Base-by-base conservation (phyloP, 805 yeast species). In the Lipomyces starkeyi region DNA sequence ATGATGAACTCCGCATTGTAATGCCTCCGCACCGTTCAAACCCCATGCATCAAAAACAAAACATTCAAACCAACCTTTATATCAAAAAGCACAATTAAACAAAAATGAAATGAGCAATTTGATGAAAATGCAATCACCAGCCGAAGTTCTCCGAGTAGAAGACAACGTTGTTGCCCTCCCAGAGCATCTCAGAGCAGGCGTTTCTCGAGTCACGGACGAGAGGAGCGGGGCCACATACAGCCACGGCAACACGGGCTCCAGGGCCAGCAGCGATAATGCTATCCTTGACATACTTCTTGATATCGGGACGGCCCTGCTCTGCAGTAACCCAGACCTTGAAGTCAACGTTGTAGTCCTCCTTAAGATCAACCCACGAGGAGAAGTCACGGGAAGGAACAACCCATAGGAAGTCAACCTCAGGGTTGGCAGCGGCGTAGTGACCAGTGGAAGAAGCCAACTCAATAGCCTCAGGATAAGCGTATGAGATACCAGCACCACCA, bases 401-500 rank as follows among this genome's bases (percentile, higher is more conserved):
- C 78, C 78, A 76, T 58, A 76, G 61, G 62, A 76, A 74, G 62
- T 70, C 69, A 49, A 76, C 70, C 52, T 74, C 76, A 43, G 70
- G 71, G 61, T 69, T 66, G 59, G 71, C 53, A 59, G 68, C 63
- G 47, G 71, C 53, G 64, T 63, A 66, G 63, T 69, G 65, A 35
- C 68, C 66, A 29, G 66, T 65, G 17, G 73, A 37, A 3, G 68
- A 60, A 52, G 73, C 64, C 59, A 67, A 63, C 67, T 63, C 67
- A 37, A 67, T 64, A 35, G 70, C 65, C 65, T 71, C 71, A 57
- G 78, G 77, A 63, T 67, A 76, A 22, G 78, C 74, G 64, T 73
- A 76, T 2, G 78, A 77, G 35, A 76, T 76, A 32, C 78, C 78
- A 9, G 78, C 76, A 11, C 78, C 78, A n/a, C 78, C 78, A 25